These are phyloP conservation scores for Heterobasidion irregulare DNA, from an alignment of 1,284 basidiomycete genomes.

Conservation along the genomic window DNA sequence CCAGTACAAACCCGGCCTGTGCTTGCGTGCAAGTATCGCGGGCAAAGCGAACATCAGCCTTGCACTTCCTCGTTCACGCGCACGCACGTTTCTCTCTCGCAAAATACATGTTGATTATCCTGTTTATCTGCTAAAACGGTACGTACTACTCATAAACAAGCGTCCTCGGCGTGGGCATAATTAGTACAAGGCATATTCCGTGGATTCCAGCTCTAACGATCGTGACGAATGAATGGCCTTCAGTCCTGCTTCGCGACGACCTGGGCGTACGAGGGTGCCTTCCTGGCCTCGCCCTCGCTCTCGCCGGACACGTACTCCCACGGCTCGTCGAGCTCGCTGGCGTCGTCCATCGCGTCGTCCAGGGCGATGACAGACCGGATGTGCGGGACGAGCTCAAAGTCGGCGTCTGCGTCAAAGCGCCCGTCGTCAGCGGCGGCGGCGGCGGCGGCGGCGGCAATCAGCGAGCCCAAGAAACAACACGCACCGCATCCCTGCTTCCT, in stretches of 20 bases:
- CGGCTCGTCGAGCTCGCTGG: constrained; percentile 35
- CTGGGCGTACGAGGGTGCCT: constrained; percentile 32
- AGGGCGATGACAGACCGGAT: constrained; percentile 45
- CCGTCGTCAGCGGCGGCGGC: constrained; percentile 1
- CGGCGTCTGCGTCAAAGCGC: constrained; percentile 17
- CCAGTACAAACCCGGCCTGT: no score
- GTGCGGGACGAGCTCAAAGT: constrained; percentile 46
- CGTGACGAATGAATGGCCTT: background rate
- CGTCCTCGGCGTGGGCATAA: background rate
- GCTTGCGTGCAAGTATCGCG: no score
- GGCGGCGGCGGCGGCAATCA: background rate
- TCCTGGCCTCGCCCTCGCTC: constrained; percentile 25
- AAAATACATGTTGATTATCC: no score
- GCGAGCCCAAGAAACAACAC: background rate
- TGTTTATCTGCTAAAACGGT: no score
- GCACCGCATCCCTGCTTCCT: background rate
- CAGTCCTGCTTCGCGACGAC: constrained; percentile 21
- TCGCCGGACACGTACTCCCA: constrained; percentile 46
- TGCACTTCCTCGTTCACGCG: no score
- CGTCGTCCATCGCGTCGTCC: constrained; percentile 32
- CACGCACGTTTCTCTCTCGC: no score
- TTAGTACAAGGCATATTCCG: background rate
- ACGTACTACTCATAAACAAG: no score
- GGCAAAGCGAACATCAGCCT: no score
- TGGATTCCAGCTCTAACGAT: no score